phyloP scores from a whole-genome alignment of 169 alveolate species.

The Hepatocystis sp. region DNA sequence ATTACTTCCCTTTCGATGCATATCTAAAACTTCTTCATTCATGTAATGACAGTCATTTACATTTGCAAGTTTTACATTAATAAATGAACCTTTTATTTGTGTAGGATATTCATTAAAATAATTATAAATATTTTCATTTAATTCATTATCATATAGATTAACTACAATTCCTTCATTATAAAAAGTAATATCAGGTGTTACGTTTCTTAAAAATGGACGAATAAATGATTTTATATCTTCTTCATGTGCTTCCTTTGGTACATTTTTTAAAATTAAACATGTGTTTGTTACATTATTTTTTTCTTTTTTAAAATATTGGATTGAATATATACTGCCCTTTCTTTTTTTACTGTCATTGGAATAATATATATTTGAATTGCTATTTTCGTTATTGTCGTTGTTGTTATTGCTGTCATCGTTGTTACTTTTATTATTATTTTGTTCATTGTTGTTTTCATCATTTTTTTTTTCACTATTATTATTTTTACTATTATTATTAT shows the following conservation, averaged over 20 bases:
- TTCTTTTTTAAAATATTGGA: constrained; percentile 65
- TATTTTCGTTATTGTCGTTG: background rate
- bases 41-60: constrained; percentile 8
- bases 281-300: constrained; percentile 54
- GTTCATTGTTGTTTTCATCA: background rate
- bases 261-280: constrained; percentile 16
- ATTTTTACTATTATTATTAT: background rate
- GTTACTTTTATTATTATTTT: background rate
- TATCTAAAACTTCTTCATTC: constrained; percentile 1
- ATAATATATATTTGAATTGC: constrained; percentile 6
- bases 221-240: constrained; percentile 69
- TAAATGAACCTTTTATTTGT: constrained; percentile 51
- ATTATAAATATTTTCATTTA: constrained; percentile 36
- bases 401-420: background rate
- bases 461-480: constrained; percentile 1
- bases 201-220: constrained; percentile 50
- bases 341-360: constrained; percentile 49
- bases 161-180: constrained; percentile 38
- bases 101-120: constrained; percentile 67
- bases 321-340: constrained; percentile 46
- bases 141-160: constrained; percentile 54
- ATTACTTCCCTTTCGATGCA: background rate
- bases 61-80: constrained; percentile 25
- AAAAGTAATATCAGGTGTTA: constrained; percentile 30
- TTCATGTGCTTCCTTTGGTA: constrained; percentile 52